Percentiles rank a stretch among this genome's conserved stretches.
phyloP scores from a whole-genome alignment of 1,284 basidiomycete genomes.

The Leccinum fuscescens region DNA sequence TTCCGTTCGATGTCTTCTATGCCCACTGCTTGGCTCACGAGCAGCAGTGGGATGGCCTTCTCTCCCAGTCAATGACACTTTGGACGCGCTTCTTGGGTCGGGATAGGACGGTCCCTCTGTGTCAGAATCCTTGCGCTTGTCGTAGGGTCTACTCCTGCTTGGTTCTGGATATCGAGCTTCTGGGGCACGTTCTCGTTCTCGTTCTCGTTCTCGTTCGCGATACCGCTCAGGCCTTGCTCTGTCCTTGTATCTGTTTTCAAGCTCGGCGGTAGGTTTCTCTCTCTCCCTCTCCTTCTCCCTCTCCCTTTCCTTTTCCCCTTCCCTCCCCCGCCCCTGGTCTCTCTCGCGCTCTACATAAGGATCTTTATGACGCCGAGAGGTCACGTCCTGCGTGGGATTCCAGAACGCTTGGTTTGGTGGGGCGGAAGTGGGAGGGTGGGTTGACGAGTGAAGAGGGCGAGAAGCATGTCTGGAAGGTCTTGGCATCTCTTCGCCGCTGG shows the following conservation, averaged over 20 bases:
- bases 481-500: conserved; percentile 24
- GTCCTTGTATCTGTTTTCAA: conserved; percentile 31
- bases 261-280: conserved; percentile 22
- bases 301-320: conserved; percentile 15
- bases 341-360: conserved; percentile 25
- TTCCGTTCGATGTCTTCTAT: conserved; percentile 35
- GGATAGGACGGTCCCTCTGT: conserved; percentile 25
- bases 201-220: conserved; percentile 36
- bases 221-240: conserved; percentile 26
- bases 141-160: conserved; percentile 21
- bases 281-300: conserved; percentile 18
- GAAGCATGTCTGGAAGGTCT: conserved; percentile 26
- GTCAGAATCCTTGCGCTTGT: conserved; percentile 35
- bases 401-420: conserved; percentile 23
- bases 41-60: conserved; percentile 24
- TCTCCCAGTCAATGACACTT: conserved; percentile 29
- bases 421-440: conserved; percentile 25
- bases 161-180: conserved; percentile 28
- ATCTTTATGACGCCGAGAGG: conserved; percentile 25
- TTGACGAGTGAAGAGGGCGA: conserved; percentile 23
- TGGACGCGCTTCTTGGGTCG: conserved; percentile 31
- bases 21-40: conserved; percentile 27
- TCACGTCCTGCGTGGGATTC: conserved; percentile 25
- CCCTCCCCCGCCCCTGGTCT: conserved; percentile 15
- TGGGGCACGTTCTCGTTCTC: conserved; percentile 27